Evolutionary conservation across 2,329 filamentous ascomycete species (phyloP).

Genomic region (Niveomyces coronatus): DNA sequence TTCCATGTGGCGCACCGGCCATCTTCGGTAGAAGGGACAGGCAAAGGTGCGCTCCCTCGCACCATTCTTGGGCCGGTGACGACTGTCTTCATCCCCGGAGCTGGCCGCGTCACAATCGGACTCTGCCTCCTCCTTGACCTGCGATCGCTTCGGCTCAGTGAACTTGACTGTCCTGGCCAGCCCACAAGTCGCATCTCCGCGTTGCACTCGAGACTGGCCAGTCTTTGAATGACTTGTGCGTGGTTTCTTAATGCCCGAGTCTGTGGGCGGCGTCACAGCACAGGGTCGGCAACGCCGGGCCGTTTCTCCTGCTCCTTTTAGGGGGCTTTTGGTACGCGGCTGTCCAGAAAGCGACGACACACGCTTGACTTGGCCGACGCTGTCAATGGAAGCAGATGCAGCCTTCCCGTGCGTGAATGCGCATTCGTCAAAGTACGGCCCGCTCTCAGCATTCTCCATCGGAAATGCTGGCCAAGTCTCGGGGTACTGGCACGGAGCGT

Average conservation of each 20-base stretch:
- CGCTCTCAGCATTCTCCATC: too few species aligned
- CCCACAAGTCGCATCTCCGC: too few species aligned
- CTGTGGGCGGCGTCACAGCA: not conserved
- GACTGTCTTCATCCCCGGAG: conserved; percentile 8
- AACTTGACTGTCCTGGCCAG: too few species aligned
- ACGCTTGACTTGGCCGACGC: not conserved
- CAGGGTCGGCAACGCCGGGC: conserved; percentile 2
- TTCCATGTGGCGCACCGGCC: conserved; percentile 10
- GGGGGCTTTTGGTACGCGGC: conserved; percentile 1
- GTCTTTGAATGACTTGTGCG: not conserved
- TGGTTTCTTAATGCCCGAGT: not conserved
- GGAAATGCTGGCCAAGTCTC: too few species aligned
- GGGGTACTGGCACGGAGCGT: too few species aligned
- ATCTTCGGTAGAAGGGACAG: conserved; percentile 12
- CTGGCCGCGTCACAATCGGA: conserved; percentile 1
- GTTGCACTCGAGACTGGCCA: too few species aligned
- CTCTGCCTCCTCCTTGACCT: not conserved
- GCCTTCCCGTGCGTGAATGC: too few species aligned
- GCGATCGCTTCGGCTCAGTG: not conserved
- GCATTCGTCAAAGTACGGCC: too few species aligned
- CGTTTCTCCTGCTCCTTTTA: conserved; percentile 1
- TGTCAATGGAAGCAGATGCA: too few species aligned
- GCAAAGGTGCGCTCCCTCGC: conserved; percentile 10
- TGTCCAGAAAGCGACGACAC: not conserved
- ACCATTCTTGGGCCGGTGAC: not conserved